phyloP scores from a whole-genome alignment of 2,329 filamentous ascomycete genomes.

The Microsporum ferrugineum region DNA sequence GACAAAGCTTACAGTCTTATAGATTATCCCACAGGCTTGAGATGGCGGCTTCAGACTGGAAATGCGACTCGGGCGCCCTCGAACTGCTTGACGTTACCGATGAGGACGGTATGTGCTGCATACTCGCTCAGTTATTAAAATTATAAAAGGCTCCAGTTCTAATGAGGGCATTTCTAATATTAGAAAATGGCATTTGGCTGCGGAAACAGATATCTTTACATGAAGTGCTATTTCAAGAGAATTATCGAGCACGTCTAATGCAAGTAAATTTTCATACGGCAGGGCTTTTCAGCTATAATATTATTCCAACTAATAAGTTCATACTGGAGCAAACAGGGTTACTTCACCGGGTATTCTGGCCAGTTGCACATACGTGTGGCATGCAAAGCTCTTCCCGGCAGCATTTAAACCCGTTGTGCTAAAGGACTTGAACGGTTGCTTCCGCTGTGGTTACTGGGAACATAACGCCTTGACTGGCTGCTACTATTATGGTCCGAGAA shows the following conservation, averaged over 20 bases:
- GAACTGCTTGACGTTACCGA: not conserved
- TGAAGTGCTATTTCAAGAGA: not conserved
- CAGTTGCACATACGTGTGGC: not conserved
- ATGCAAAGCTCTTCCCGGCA: not conserved
- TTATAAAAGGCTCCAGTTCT: not conserved
- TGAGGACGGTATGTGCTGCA: not conserved
- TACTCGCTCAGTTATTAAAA: not conserved
- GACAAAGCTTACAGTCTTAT: too few species aligned
- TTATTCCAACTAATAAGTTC: not conserved
- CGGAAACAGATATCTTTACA: not conserved
- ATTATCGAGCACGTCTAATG: not conserved
- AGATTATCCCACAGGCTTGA: too few species aligned
- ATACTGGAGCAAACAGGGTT: not conserved
- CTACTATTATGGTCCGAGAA: not conserved
- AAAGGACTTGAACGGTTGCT: slow-evolving; percentile 17
- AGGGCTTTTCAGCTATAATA: not conserved
- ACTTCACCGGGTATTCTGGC: not conserved
- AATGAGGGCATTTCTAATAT: not conserved
- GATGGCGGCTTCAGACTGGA: too few species aligned
- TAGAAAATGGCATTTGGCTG: not conserved
- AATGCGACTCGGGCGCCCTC: too few species aligned
- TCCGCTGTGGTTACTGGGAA: slow-evolving; percentile 13
- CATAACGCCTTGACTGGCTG: not conserved
- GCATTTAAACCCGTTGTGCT: slow-evolving; percentile 10
- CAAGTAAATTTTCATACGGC: not conserved